A percentile compares a stretch with the other conserved stretches of the same genome.
Conservation (phyloP, 192 early-diverging fungal species). For the Linnemannia hyalina region DNA sequence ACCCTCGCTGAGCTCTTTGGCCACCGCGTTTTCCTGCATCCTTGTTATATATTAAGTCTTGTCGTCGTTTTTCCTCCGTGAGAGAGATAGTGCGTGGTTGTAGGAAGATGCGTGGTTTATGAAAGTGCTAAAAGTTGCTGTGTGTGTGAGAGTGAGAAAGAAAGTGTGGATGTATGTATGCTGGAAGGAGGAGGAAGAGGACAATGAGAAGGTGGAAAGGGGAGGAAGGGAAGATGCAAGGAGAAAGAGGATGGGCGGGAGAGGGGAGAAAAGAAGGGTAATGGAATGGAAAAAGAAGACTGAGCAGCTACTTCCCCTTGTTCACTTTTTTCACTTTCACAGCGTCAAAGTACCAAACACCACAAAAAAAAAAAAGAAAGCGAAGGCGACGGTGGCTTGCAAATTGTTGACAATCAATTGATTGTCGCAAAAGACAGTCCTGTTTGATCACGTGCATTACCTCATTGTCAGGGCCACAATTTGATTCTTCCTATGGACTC, state of each 20-base stretch:
- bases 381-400: too few species aligned
- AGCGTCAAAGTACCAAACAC: too few species aligned
- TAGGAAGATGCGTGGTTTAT: neutral
- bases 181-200: neutral
- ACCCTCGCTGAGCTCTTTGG: constrained; percentile 73
- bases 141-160: neutral
- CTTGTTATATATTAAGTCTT: constrained; percentile 14
- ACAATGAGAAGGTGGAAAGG: neutral
- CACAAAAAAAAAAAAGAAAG: too few species aligned
- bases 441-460: too few species aligned
- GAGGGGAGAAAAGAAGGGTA: too few species aligned
- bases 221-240: neutral
- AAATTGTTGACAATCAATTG: too few species aligned
- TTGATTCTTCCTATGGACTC: too few species aligned
- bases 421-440: too few species aligned
- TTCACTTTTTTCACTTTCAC: too few species aligned
- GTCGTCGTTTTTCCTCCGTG: neutral
- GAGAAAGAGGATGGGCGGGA: neutral
- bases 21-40: constrained; percentile 58
- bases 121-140: neutral
- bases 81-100: neutral
- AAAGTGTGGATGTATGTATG: neutral
- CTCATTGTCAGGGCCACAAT: too few species aligned
- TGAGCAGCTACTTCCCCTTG: too few species aligned
- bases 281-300: too few species aligned